Evolutionary conservation across 1,139 yeast species (phyloP).

Genomic region (Wickerhamomyces sp.): DNA sequence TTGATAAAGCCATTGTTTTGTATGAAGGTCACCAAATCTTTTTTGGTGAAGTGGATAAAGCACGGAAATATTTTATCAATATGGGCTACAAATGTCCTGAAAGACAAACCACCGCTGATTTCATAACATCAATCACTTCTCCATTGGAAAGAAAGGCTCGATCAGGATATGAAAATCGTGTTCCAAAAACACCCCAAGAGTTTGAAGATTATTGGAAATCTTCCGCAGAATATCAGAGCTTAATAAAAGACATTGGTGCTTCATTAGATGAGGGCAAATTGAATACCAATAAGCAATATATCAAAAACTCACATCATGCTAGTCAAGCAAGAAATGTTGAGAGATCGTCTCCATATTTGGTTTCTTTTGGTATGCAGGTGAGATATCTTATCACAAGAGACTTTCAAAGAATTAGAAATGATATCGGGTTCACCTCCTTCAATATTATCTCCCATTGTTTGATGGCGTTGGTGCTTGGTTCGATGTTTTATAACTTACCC

Average conservation of each 20-base stretch:
- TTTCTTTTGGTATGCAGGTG: conserved; percentile 62
- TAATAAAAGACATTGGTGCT: conserved; percentile 40
- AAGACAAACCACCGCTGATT: conserved; percentile 83
- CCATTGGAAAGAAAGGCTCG: conserved; percentile 60
- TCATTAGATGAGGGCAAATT: conserved; percentile 6
- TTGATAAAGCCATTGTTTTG: conserved; percentile 68
- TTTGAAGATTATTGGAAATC: conserved; percentile 65
- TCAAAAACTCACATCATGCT: conserved; percentile 52
- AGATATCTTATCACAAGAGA: conserved; percentile 59
- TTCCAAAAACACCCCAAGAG: conserved; percentile 69
- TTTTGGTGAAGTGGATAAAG: conserved; percentile 58
- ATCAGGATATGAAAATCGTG: conserved; percentile 53
- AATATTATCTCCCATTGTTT: background rate
- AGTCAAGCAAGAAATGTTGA: conserved; percentile 52
- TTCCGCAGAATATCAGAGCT: conserved; percentile 49
- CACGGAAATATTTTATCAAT: conserved; percentile 53
- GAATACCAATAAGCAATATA: conserved; percentile 19
- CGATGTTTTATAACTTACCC: conserved; percentile 45
- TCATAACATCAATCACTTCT: conserved; percentile 71
- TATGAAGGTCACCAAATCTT: conserved; percentile 77
- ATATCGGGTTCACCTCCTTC: conserved; percentile 52
- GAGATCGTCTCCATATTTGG: conserved; percentile 58
- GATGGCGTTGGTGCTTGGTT: conserved; percentile 54
- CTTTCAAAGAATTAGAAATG: conserved; percentile 58
- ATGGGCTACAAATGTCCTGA: conserved; percentile 73